Base-by-base conservation (phyloP, 495 filamentous ascomycete species). In the Penicillium fimorum region DNA sequence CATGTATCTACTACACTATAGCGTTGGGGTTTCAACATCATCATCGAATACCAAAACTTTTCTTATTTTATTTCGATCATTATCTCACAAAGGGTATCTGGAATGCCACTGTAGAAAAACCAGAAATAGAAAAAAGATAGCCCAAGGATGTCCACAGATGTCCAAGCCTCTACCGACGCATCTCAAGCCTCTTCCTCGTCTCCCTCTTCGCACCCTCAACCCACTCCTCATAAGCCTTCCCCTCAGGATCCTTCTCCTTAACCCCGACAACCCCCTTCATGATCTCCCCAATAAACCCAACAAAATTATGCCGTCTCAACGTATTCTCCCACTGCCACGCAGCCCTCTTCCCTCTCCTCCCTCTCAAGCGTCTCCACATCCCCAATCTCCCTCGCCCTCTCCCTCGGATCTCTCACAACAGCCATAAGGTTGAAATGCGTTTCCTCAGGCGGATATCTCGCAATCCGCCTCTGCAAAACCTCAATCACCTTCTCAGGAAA, bases 291-390 rank as follows among this genome's bases (percentile, higher is more conserved):
- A 92, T 87, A 68, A 99, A 96, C 0, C 92, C 95, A 17, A 99
- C 87, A 74, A 99, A 97, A 68, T 99, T 99, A 72, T 94, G 93
- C 64, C 89, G 73, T 55, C 94, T 73, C 68, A 99, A 76, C 27
- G 92, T 90, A 74, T 99, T 97, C 83, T 99, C 94, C 85, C 92
- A 97, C 64, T 82, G 81, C 95, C 94, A 99, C 30, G 82, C 89
- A 50, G 76, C 79, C 52, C 94, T 75, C 84, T 96, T 96, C 69
- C 69, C 80, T 74, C 80, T 92, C 86, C 82, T 97, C 92, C 53
- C 86, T 76, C 63, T 84, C 79, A 63, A 97, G 70, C 68, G 81
- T 72, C 71, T 96, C 93, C 49, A 63, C 58, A 72, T 99, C 94
- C 17, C 93, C 94, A 52, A 92, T 79, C 77, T 94, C 91, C 42